A percentile compares a stretch with the other conserved stretches of the same genome.
These are phyloP conservation scores for Phytophthora foliorum DNA, from an alignment of 352 stramenopile genomes.

Conservation along the genomic window DNA sequence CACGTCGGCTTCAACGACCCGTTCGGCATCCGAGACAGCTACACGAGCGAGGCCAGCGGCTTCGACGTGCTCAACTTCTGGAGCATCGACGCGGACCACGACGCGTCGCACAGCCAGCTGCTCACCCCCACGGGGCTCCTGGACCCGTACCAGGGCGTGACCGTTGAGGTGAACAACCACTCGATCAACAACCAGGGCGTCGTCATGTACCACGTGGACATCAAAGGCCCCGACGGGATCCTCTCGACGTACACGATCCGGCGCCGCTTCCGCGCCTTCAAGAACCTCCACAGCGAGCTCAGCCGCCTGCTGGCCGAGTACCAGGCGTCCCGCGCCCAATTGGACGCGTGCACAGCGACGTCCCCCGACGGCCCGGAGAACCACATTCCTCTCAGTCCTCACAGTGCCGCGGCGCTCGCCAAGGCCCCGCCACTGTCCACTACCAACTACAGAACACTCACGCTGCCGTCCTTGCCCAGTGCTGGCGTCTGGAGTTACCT, in stretches of 20 bases:
- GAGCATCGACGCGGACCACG: conserved; percentile 54
- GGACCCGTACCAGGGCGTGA: conserved; percentile 77
- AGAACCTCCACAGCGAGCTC: conserved; percentile 80
- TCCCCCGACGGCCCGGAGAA: conserved; percentile 27
- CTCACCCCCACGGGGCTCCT: conserved; percentile 43
- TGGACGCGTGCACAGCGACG: conserved; percentile 16
- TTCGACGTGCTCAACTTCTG: conserved; percentile 73
- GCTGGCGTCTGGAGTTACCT: conserved; percentile 86
- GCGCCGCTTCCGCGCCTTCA: conserved; percentile 82
- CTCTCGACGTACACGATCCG: conserved; percentile 90
- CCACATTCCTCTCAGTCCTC: conserved; percentile 56
- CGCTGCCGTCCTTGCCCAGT: conserved; percentile 70
- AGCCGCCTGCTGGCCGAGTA: conserved; percentile 64
- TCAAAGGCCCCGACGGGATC: conserved; percentile 78
- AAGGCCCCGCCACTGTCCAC: conserved; percentile 42
- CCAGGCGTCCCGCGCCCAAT: conserved; percentile 43
- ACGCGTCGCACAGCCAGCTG: conserved; percentile 44
- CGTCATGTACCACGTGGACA: conserved; percentile 92
- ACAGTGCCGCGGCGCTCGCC: conserved; percentile 41
- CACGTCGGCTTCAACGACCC: conserved; percentile 27
- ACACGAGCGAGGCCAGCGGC: conserved; percentile 70
- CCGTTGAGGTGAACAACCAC: conserved; percentile 76
- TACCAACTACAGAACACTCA: conserved; percentile 57
- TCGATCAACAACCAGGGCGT: conserved; percentile 81
- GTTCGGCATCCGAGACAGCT: conserved; percentile 54